Evolutionary conservation across 2,329 filamentous ascomycete genomes (phyloP).

Genomic region (Epichloe brachyelytri): DNA sequence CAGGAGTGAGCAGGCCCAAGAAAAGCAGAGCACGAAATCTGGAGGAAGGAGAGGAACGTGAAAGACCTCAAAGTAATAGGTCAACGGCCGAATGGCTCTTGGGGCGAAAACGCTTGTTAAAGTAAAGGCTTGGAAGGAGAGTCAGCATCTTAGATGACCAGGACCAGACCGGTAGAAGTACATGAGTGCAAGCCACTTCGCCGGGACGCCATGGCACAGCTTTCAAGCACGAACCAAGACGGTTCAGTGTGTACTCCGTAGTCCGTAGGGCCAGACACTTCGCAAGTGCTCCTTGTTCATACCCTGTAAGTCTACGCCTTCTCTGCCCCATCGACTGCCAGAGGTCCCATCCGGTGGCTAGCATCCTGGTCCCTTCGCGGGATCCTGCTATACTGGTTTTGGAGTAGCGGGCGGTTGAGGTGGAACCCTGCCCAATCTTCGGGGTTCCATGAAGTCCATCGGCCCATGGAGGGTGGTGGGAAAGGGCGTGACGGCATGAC

Average conservation of each 20-base stretch:
- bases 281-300: background rate
- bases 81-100: background rate
- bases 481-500: background rate
- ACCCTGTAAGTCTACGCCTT: background rate
- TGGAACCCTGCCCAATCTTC: slow-evolving; percentile 4
- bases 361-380: slow-evolving; percentile 1
- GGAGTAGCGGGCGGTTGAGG: slow-evolving; percentile 5
- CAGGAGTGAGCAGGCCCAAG: background rate
- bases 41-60: background rate
- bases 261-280: background rate
- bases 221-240: background rate
- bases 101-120: background rate
- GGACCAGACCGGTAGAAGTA: slow-evolving; percentile 1
- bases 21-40: background rate
- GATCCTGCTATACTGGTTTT: slow-evolving; percentile 4
- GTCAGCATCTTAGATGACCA: slow-evolving; percentile 1
- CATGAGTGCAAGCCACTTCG: slow-evolving; percentile 2
- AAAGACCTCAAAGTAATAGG: background rate
- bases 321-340: background rate
- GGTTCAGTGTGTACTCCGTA: background rate
- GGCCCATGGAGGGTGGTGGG: background rate
- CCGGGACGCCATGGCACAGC: background rate
- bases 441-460: background rate
- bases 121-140: slow-evolving; percentile 1
- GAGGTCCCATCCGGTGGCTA: background rate